Conservation (phyloP, 805 yeast genomes). For the Wickerhamiella hasegawae region DNA sequence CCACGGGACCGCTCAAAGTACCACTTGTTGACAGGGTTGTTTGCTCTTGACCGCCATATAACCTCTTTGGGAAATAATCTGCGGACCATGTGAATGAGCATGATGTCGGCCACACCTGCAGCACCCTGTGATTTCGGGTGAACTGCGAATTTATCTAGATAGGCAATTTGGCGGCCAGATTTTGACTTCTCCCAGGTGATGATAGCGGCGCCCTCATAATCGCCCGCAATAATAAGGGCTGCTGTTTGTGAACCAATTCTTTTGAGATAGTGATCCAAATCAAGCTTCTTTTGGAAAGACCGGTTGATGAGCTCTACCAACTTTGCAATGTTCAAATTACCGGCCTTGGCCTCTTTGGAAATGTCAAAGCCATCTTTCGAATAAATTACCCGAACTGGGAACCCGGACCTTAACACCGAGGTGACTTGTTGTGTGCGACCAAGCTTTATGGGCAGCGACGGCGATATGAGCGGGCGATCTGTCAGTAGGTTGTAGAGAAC, state of each 20-base stretch:
- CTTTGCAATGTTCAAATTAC: slow-evolving; percentile 37
- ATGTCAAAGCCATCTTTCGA: slow-evolving; percentile 27
- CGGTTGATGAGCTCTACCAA: slow-evolving; percentile 52
- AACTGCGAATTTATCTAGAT: slow-evolving; percentile 89
- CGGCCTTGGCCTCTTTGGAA: slow-evolving; percentile 23
- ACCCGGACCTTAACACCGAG: slow-evolving; percentile 65
- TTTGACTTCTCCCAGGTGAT: slow-evolving; percentile 57
- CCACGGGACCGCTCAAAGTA: slow-evolving; percentile 84
- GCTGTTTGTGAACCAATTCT: slow-evolving; percentile 57
- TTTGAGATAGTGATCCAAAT: slow-evolving; percentile 45
- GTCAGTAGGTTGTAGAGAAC: slow-evolving; percentile 79
- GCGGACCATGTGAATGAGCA: slow-evolving; percentile 61
- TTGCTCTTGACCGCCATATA: slow-evolving; percentile 77
- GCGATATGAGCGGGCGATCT: slow-evolving; percentile 78
- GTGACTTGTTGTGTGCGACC: slow-evolving; percentile 47
- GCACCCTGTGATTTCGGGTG: slow-evolving; percentile 72
- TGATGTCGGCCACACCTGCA: slow-evolving; percentile 83
- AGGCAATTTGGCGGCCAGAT: slow-evolving; percentile 38
- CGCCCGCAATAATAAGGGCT: slow-evolving; percentile 72
- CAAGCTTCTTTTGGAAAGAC: slow-evolving; percentile 59
- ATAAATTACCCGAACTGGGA: slow-evolving; percentile 33
- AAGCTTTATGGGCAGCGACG: slow-evolving; percentile 65
- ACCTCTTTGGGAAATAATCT: slow-evolving; percentile 54
- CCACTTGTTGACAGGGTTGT: slow-evolving; percentile 94
- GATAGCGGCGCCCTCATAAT: slow-evolving; percentile 90